Evolutionary conservation across 306 rosid genomes (phyloP), one percentile per base, ranked within the genome.

Genomic region (Fragaria ananassa): DNA sequence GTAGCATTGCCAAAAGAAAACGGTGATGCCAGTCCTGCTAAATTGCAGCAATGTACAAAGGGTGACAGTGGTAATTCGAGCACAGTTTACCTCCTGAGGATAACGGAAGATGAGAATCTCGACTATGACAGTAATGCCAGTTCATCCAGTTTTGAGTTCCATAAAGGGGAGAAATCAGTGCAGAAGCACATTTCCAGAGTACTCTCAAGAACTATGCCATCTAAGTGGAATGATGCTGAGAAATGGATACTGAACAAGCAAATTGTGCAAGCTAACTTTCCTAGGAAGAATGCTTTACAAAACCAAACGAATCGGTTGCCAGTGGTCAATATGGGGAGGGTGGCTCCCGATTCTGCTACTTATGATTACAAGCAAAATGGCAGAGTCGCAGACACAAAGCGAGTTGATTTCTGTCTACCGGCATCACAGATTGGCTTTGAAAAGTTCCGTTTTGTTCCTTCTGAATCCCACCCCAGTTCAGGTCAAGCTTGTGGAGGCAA

Each of bases 71-170:
- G 91, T 75, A 89, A 84, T 85, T 90, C 95, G 10, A 90, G 89
- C 72, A 53, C 89, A 61, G 81, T 91, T 82, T 87, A 94, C 44
- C 93, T 88, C 0, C 17, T 85, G 80, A 88, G 92, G 81, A 62
- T 65, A 17, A 51, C 19, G 58, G 98, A 94, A 82, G 98, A 94
- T 39, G 98, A 94, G 25, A 89, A 88, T 81, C 89, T 92, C 45
- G 98, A 92, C 75, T 94, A 92, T 71, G 98, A 94, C 72, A 94
- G 98, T 74, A 92, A 94, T 78, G 97, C 98, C 68, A 94, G 98
- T 84, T 94, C 98, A 3, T 94, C 98, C 0, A 94, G 98, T 76
- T 94, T 94, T n/a, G 98, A 94, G 89, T 94, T 94, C 76, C 96
- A 89, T 70, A 92, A 89, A 68, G 95, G 96, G 71, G 98, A 94